Base-by-base conservation (phyloP, 257 asterid species). In the Asclepias syriaca region DNA sequence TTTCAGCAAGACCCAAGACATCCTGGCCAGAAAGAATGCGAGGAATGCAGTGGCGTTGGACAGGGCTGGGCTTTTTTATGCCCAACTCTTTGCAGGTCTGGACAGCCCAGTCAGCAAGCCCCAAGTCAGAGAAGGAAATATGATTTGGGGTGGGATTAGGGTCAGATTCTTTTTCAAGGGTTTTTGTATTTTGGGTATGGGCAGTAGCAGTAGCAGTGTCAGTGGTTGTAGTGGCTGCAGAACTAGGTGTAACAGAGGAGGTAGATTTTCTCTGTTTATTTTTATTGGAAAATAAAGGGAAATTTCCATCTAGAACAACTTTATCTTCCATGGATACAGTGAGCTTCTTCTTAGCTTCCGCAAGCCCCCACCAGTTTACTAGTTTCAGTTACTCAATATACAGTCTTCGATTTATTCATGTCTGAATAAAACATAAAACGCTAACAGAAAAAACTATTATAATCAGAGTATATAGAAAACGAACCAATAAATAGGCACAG, bases 1-100 rank as follows among this genome's bases (percentile, higher is more conserved):
- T 95, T 77, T 95, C 88, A n/a, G 98, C 96, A 10, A 90, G 66
- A 51, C 97, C 99, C 79, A 95, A 66, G 66, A 95, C 98, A 71
- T 95, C 99, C 81, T 82, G 85, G 51, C 98, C 98, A 2, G 90
- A 66, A 3, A 92, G 89, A 58, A 95, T 92, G 77, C 81, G 84
- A 68, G 99, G 99, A 61, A 95, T 85, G 85, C 99, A 95, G 80
- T 87, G 95, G 81, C 82, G 82, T 81, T 95, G 99, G 29, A 95
- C 98, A 0, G 98, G 96, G 27, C 95, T 95, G 0, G 99, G 98
- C 21, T 70, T 86, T 81, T 87, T 95, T 94, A 95, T 86, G 37
- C 95, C 90, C 14, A 95, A 90, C 80, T 88, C 99, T 19, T 83
- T 88, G 89, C 98, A 92, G 72, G 96, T 90, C 21, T 80, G 70